A percentile compares a stretch with the other conserved stretches of the same genome.
Evolutionary conservation across 768 basidiomycete genomes (phyloP).

Genomic region (Filobasidium wieringae): DNA sequence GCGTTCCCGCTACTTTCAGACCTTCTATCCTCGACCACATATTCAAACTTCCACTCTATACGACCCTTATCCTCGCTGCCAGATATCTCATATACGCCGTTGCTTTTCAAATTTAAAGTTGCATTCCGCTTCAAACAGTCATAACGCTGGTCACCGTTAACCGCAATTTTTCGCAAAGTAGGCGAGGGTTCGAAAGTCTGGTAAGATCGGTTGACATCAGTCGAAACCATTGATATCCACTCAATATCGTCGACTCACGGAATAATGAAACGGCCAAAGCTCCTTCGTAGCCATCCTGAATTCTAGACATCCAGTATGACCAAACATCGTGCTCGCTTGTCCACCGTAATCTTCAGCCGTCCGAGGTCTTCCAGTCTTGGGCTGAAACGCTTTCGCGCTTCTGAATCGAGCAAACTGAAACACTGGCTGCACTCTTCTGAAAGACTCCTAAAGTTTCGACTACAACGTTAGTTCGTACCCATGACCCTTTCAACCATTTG

Average conservation of each 20-base stretch:
- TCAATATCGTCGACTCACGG: conserved; percentile 46
- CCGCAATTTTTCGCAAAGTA: neutral
- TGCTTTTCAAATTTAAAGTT: conserved; percentile 43
- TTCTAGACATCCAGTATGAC: conserved; percentile 46
- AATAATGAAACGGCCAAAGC: conserved; percentile 59
- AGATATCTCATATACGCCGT: conserved; percentile 63
- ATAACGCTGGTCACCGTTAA: neutral
- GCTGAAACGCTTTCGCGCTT: conserved; percentile 18
- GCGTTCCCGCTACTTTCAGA: conserved; percentile 43
- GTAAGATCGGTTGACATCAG: neutral
- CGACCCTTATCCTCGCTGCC: conserved; percentile 51
- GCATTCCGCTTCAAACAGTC: neutral
- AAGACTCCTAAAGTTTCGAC: conserved; percentile 24
- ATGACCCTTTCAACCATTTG: neutral
- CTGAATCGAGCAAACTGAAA: conserved; percentile 53
- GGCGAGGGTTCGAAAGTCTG: neutral
- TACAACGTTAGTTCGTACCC: neutral
- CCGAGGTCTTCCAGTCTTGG: conserved; percentile 10
- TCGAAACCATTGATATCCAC: neutral
- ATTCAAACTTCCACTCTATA: conserved; percentile 67
- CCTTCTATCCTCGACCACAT: conserved; percentile 55
- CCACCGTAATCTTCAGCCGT: conserved; percentile 17
- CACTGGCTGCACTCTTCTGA: conserved; percentile 51
- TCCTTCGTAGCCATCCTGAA: conserved; percentile 55
- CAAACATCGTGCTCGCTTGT: conserved; percentile 28